Percentiles rank a stretch among this genome's conserved stretches.
These are phyloP conservation scores for Boehmeria nivea DNA, from an alignment of 306 rosid genomes.

Conservation along the genomic window DNA sequence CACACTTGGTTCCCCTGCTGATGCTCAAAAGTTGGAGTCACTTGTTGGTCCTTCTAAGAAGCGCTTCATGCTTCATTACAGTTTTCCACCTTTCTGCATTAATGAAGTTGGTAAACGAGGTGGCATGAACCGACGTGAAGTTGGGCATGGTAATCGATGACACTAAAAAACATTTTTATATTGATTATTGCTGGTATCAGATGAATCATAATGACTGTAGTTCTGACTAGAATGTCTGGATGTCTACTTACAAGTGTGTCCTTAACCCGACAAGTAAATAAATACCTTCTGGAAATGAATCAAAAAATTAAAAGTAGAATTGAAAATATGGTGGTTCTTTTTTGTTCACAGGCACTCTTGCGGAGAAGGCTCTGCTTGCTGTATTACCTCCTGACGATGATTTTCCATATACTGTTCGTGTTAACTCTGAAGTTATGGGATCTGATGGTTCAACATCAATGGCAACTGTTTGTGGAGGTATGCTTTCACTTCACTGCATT, in stretches of 20 bases:
- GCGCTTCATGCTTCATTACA: conserved; percentile 97
- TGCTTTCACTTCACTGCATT: conserved; percentile 2
- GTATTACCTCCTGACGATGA: conserved; percentile 86
- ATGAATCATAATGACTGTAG: no score
- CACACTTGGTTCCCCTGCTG: conserved; percentile 91
- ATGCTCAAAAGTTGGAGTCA: conserved; percentile 88
- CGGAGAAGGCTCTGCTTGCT: conserved; percentile 95
- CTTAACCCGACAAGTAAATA: no score
- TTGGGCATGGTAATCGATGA: conserved; percentile 79
- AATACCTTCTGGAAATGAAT: not conserved
- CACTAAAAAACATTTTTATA: not conserved
- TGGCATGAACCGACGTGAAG: conserved; percentile 97
- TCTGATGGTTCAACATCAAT: conserved; percentile 98
- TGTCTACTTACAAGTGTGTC: no score
- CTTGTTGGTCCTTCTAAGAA: conserved; percentile 79
- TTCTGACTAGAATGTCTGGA: no score
- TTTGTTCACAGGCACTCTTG: conserved; percentile 73
- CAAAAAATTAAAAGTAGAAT: not conserved
- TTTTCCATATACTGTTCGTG: conserved; percentile 80
- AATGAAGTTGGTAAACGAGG: conserved; percentile 87
- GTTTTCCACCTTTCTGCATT: conserved; percentile 91
- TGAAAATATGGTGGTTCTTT: conserved; percentile 5
- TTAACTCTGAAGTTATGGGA: conserved; percentile 95
- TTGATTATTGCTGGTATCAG: no score
- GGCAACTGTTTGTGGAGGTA: conserved; percentile 99